Percentiles rank a stretch among this genome's conserved stretches.
Conservation (phyloP, 164 flowering plant genomes). For the Euptelea pleiosperma region DNA sequence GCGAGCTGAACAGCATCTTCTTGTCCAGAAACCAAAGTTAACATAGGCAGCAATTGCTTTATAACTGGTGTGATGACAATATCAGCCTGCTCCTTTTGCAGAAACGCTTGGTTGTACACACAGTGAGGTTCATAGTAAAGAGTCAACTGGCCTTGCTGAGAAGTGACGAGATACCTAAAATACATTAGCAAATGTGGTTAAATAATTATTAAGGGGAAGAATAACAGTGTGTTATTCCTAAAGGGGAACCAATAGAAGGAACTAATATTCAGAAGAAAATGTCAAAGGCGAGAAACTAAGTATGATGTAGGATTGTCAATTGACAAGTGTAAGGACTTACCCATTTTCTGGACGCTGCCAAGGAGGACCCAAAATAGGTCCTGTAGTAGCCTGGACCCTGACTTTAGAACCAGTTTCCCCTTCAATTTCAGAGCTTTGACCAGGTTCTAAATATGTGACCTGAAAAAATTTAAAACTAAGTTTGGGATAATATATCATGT, state of each 20-base stretch:
- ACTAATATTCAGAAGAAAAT: not conserved
- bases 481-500: not conserved
- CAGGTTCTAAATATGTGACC: constrained; percentile 88
- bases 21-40: constrained; percentile 91
- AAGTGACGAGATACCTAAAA: constrained; percentile 60
- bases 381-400: constrained; percentile 65
- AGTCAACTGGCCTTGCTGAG: constrained; percentile 48
- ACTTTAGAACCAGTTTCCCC: constrained; percentile 51
- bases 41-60: constrained; percentile 75
- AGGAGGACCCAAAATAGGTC: constrained; percentile 94
- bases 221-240: not conserved
- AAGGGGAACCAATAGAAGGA: not conserved
- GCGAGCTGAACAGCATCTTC: constrained; percentile 93
- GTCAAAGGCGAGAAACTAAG: not conserved
- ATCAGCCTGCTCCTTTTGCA: constrained; percentile 64
- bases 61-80: constrained; percentile 89
- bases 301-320: not conserved
- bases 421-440: constrained; percentile 58
- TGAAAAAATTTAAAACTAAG: constrained; percentile 28
- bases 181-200: constrained; percentile 9
- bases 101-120: constrained; percentile 50
- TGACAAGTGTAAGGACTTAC: constrained; percentile 28
- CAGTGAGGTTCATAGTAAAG: constrained; percentile 95
- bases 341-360: constrained; percentile 99
- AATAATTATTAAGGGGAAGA: not conserved